A percentile compares a stretch with the other conserved stretches of the same genome.
phyloP scores from a whole-genome alignment of 179 eudicot species.

The Heliamphora pulchella region DNA sequence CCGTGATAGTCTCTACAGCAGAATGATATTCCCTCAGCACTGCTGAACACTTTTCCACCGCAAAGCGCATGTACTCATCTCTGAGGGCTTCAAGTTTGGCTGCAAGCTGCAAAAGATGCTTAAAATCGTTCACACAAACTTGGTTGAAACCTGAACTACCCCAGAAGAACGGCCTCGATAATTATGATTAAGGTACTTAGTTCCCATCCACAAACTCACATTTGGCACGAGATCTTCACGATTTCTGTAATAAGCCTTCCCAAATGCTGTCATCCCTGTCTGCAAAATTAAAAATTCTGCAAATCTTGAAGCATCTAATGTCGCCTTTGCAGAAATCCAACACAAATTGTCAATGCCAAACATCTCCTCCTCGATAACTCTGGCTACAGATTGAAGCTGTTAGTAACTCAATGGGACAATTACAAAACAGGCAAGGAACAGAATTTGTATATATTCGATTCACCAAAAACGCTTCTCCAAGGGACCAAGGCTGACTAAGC shows the following conservation, averaged over 20 bases:
- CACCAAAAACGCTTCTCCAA: not conserved
- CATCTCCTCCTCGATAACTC: constrained; percentile 88
- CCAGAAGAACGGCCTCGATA: not conserved
- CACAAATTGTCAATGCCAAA: constrained; percentile 77
- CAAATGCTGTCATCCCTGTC: constrained; percentile 92
- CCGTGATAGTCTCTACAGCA: constrained; percentile 72
- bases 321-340: constrained; percentile 85
- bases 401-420: not conserved
- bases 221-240: constrained; percentile 71
- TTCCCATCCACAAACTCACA: constrained; percentile 27
- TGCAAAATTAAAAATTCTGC: constrained; percentile 66
- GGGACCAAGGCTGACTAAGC: too few species aligned
- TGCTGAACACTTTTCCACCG: constrained; percentile 58
- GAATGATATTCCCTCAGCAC: constrained; percentile 54
- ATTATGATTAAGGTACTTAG: not conserved
- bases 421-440: not conserved
- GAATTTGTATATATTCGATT: not conserved
- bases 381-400: constrained; percentile 34
- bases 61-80: constrained; percentile 82
- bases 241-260: constrained; percentile 75
- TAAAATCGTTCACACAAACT: not conserved
- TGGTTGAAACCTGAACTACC: constrained; percentile 7
- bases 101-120: constrained; percentile 44
- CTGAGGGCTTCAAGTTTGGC: constrained; percentile 84
- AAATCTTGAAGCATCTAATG: constrained; percentile 63